Conservation (phyloP, 805 yeast genomes). For the Zygoascus biomembranicola region DNA sequence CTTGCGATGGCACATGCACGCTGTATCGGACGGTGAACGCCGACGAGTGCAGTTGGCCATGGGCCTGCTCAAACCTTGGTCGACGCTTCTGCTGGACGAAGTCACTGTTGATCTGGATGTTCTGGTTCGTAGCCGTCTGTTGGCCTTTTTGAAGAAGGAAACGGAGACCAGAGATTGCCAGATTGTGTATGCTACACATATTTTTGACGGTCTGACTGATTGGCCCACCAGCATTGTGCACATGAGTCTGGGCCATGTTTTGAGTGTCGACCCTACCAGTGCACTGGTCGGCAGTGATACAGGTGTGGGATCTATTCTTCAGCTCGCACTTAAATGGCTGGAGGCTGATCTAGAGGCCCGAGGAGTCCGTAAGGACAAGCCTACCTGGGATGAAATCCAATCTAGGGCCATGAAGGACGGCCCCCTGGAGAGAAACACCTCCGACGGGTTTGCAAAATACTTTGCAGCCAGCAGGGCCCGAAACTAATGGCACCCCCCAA, state of each 20-base stretch:
- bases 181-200: slow-evolving; percentile 85
- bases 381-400: slow-evolving; percentile 49
- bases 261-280: slow-evolving; percentile 18
- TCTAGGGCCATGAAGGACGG: slow-evolving; percentile 16
- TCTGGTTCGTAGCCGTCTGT: slow-evolving; percentile 67
- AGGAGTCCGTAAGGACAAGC: slow-evolving; percentile 48
- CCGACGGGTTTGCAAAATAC: slow-evolving; percentile 24
- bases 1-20: slow-evolving; percentile 85
- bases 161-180: slow-evolving; percentile 62
- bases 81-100: slow-evolving; percentile 78
- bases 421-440: slow-evolving; percentile 15
- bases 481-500: background rate
- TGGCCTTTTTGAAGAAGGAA: slow-evolving; percentile 66
- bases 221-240: slow-evolving; percentile 89
- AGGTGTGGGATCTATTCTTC: slow-evolving; percentile 19
- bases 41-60: slow-evolving; percentile 88
- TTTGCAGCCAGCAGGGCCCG: slow-evolving; percentile 24
- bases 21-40: slow-evolving; percentile 89
- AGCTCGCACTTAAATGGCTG: slow-evolving; percentile 30
- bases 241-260: slow-evolving; percentile 56
- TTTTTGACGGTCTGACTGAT: slow-evolving; percentile 84
- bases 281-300: background rate
- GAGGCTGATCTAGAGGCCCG: slow-evolving; percentile 37
- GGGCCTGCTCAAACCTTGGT: slow-evolving; percentile 93
- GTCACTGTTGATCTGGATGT: slow-evolving; percentile 97